Evolutionary conservation across 768 basidiomycete species (phyloP).

Genomic region (Chalciporus sphaerocephalus): DNA sequence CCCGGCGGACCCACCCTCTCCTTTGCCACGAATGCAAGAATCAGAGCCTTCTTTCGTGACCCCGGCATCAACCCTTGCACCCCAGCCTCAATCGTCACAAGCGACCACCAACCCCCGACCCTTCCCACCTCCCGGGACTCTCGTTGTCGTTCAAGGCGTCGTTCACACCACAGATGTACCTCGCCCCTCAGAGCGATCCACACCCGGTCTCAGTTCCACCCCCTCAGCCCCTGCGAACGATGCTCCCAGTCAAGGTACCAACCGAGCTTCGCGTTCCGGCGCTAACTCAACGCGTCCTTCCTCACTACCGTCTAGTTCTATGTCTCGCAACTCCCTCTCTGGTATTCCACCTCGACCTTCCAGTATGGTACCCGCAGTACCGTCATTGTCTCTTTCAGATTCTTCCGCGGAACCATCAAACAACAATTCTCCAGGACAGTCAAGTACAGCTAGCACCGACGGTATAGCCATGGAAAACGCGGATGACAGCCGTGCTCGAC

Average conservation of each 20-base stretch:
- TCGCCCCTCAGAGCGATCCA: slow-evolving; percentile 27
- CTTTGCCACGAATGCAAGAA: slow-evolving; percentile 9
- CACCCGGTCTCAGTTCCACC: slow-evolving; percentile 11
- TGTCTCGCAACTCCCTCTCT: slow-evolving; percentile 34
- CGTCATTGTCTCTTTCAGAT: slow-evolving; percentile 8
- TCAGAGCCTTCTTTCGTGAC: slow-evolving; percentile 11
- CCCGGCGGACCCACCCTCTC: slow-evolving; percentile 13
- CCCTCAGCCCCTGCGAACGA: slow-evolving; percentile 5
- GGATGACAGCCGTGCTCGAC: slow-evolving; percentile 13
- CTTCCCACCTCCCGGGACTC: slow-evolving; percentile 71
- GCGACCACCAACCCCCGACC: slow-evolving; percentile 31
- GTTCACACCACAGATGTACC: slow-evolving; percentile 73
- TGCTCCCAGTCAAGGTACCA: slow-evolving; percentile 4
- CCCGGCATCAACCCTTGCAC: slow-evolving; percentile 12
- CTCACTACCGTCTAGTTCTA: slow-evolving; percentile 26
- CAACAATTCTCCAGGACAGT: slow-evolving; percentile 5
- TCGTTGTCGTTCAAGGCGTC: slow-evolving; percentile 81
- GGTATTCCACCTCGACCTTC: slow-evolving; percentile 37
- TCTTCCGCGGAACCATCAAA: slow-evolving; percentile 2
- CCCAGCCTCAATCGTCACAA: slow-evolving; percentile 20
- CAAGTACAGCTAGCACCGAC: background rate
- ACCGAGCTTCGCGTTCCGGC: slow-evolving; percentile 1
- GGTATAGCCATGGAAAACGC: slow-evolving; percentile 11
- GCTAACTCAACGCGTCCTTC: slow-evolving; percentile 14
- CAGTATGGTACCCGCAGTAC: slow-evolving; percentile 28